These are phyloP conservation scores for Diaporthe australafricana DNA, from an alignment of 2,329 filamentous ascomycete genomes.

Conservation along the genomic window DNA sequence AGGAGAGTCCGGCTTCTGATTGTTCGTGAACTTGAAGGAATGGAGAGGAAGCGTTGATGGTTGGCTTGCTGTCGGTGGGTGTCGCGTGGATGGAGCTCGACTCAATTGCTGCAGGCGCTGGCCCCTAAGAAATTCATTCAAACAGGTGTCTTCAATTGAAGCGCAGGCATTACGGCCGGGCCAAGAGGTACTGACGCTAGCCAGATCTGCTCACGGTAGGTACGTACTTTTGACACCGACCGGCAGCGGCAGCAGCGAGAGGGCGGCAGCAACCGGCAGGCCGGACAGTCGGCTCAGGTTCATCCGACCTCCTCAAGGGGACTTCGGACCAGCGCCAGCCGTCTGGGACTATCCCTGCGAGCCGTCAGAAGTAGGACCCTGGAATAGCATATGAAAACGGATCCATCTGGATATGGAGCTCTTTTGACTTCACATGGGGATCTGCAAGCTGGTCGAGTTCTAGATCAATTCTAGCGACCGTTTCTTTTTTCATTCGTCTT, in stretches of 20 bases:
- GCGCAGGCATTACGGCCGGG: conserved; percentile 2
- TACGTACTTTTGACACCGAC: neutral
- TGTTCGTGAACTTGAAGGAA: conserved; percentile 22
- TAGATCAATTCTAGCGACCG: conserved; percentile 31
- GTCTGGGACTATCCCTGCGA: conserved; percentile 10
- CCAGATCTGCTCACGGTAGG: conserved; percentile 4
- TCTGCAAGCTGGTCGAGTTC: conserved; percentile 23
- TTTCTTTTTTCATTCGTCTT: neutral
- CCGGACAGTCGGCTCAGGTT: conserved; percentile 23
- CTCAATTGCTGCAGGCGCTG: conserved; percentile 12
- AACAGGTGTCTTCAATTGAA: conserved; percentile 34
- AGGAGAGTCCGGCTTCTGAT: neutral
- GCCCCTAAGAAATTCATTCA: conserved; percentile 24
- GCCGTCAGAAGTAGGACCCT: neutral
- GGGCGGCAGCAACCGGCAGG: conserved; percentile 10
- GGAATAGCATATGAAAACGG: conserved; percentile 24
- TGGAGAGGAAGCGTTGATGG: conserved; percentile 15
- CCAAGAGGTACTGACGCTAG: conserved; percentile 8
- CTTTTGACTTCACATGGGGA: conserved; percentile 30
- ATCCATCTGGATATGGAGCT: conserved; percentile 16
- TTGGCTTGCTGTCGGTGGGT: conserved; percentile 3
- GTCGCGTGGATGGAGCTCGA: conserved; percentile 27
- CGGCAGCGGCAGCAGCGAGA: neutral
- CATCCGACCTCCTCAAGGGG: neutral
- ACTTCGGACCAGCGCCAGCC: neutral